Percentiles rank a stretch among this genome's conserved stretches.
These are phyloP conservation scores for Pythium sp. DNA, from an alignment of 352 stramenopile species.

Conservation along the genomic window DNA sequence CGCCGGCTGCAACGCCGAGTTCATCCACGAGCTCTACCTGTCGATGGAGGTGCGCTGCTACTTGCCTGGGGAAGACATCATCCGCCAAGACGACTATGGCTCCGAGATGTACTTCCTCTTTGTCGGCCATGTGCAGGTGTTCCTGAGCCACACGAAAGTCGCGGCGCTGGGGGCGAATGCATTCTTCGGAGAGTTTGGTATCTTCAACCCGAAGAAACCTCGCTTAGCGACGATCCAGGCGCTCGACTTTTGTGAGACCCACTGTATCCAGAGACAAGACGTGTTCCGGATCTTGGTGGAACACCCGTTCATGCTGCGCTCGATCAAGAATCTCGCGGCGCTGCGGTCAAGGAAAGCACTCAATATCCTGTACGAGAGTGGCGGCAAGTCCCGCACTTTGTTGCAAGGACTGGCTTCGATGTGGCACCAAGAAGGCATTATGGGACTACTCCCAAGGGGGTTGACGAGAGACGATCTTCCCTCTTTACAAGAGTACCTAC, in stretches of 20 bases:
- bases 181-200: constrained; percentile 81
- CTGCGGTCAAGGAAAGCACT: constrained; percentile 58
- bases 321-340: constrained; percentile 47
- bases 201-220: constrained; percentile 66
- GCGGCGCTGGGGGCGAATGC: constrained; percentile 64
- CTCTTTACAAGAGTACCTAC: constrained; percentile 44
- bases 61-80: constrained; percentile 73
- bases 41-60: constrained; percentile 74
- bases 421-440: constrained; percentile 55
- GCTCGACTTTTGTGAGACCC: constrained; percentile 77
- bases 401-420: constrained; percentile 61
- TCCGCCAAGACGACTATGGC: constrained; percentile 73
- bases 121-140: constrained; percentile 67
- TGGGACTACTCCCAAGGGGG: constrained; percentile 38
- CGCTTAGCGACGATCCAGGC: constrained; percentile 74
- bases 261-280: constrained; percentile 51
- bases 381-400: constrained; percentile 52
- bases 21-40: constrained; percentile 79
- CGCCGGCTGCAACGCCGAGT: constrained; percentile 66
- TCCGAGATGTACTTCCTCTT: constrained; percentile 86
- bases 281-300: constrained; percentile 45
- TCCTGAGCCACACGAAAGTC: constrained; percentile 60
- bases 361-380: constrained; percentile 50
- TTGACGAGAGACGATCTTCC: constrained; percentile 32
- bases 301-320: constrained; percentile 62